Evolutionary conservation across 2,329 filamentous ascomycete species (phyloP).

Genomic region (Penicillium crustosum): DNA sequence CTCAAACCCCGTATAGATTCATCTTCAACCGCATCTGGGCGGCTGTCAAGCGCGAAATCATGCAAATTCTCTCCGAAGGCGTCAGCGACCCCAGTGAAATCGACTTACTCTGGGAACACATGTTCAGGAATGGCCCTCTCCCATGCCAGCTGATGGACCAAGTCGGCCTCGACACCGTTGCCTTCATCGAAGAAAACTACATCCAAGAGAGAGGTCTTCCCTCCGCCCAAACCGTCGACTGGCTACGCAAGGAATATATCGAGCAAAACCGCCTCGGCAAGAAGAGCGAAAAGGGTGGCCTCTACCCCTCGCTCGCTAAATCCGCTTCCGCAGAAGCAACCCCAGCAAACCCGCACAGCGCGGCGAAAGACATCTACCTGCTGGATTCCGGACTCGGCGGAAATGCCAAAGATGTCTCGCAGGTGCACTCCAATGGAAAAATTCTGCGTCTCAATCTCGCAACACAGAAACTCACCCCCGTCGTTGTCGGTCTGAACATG

Average conservation of each 20-base stretch:
- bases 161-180: constrained; percentile 56
- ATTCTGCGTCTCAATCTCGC: constrained; percentile 17
- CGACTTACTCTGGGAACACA: constrained; percentile 44
- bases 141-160: constrained; percentile 46
- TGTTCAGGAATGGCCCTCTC: constrained; percentile 38
- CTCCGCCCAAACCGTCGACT: constrained; percentile 43
- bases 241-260: constrained; percentile 48
- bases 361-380: constrained; percentile 20
- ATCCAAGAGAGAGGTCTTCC: constrained; percentile 49
- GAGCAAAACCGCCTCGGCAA: constrained; percentile 48
- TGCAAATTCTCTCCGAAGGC: constrained; percentile 52
- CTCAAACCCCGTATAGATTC: constrained; percentile 32
- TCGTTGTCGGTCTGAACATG: constrained; percentile 24
- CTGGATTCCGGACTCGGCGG: constrained; percentile 27
- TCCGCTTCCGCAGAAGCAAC: constrained; percentile 5
- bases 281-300: constrained; percentile 38
- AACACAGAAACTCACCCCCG: constrained; percentile 15
- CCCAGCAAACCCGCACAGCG: constrained; percentile 7
- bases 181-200: constrained; percentile 56
- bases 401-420: constrained; percentile 18
- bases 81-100: constrained; percentile 51
- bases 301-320: constrained; percentile 35
- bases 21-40: constrained; percentile 59
- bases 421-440: constrained; percentile 20
- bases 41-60: constrained; percentile 54